These are phyloP conservation scores for Albophoma yamanashiensis DNA, from an alignment of 2,329 filamentous ascomycete genomes.

Conservation along the genomic window DNA sequence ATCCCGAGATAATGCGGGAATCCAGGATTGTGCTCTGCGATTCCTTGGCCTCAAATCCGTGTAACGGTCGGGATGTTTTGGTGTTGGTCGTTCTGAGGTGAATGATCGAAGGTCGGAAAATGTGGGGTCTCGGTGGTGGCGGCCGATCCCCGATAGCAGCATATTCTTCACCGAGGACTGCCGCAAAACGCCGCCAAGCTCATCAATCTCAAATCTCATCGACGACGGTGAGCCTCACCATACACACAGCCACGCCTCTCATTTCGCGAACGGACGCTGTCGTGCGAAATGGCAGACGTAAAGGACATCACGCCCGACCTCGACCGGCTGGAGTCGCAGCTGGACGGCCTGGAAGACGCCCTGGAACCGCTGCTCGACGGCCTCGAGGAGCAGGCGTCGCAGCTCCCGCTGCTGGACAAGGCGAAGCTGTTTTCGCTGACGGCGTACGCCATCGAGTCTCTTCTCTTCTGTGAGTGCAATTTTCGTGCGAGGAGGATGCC, in stretches of 20 bases:
- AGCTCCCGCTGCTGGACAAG: constrained; percentile 85
- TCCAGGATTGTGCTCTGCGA: too few relatives aligned
- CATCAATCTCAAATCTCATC: not conserved
- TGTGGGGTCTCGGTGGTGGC: not conserved
- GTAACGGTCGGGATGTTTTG: too few relatives aligned
- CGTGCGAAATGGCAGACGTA: constrained; percentile 25
- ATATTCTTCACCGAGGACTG: not conserved
- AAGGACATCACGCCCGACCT: constrained; percentile 56
- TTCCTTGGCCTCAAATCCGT: too few relatives aligned
- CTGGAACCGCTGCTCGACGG: constrained; percentile 63
- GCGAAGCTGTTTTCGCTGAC: constrained; percentile 86
- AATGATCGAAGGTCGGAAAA: too few relatives aligned
- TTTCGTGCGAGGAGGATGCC: not conserved
- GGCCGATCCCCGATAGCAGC: not conserved
- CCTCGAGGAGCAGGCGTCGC: constrained; percentile 58
- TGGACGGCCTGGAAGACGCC: constrained; percentile 67
- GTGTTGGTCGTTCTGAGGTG: too few relatives aligned
- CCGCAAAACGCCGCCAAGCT: not conserved
- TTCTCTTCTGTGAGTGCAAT: constrained; percentile 64
- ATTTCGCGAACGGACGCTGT: not conserved
- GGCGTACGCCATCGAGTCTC: constrained; percentile 81
- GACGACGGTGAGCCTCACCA: not conserved
- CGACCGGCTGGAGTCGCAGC: constrained; percentile 63
- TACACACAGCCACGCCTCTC: not conserved
- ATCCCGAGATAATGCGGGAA: too few relatives aligned